Percentiles rank a stretch among this genome's conserved stretches.
phyloP scores from a whole-genome alignment of 371 early-diverging fungal genomes.

The Mortierella sp. region DNA sequence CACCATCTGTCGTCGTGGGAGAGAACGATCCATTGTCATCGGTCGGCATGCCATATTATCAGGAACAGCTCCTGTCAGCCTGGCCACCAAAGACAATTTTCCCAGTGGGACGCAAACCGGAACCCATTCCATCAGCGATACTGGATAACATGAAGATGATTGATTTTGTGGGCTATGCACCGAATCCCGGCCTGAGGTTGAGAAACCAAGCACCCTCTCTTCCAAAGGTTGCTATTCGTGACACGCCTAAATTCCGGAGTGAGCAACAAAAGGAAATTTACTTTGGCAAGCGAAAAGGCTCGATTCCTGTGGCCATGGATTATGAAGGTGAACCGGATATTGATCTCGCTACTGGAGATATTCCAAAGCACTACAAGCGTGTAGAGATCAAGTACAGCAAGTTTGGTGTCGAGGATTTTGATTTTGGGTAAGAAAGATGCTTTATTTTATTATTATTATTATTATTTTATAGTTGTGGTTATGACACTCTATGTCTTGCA shows the following conservation, averaged over 20 bases:
- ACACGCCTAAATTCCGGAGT: conserved; percentile 87
- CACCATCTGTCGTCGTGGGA: conserved; percentile 59
- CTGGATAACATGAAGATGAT: conserved; percentile 83
- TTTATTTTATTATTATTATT: background rate
- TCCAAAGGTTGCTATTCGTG: conserved; percentile 52
- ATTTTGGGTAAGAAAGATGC: conserved; percentile 76
- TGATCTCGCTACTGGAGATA: conserved; percentile 52
- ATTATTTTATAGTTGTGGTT: background rate
- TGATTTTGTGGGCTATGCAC: conserved; percentile 93
- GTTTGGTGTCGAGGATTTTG: conserved; percentile 98
- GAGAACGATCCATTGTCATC: conserved; percentile 79
- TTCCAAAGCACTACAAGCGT: conserved; percentile 78
- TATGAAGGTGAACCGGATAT: conserved; percentile 38
- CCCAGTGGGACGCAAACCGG: conserved; percentile 65
- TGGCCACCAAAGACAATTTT: conserved; percentile 74
- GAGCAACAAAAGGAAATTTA: conserved; percentile 82
- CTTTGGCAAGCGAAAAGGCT: conserved; percentile 53
- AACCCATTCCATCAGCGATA: conserved; percentile 73
- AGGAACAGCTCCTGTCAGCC: conserved; percentile 75
- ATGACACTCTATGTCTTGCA: background rate
- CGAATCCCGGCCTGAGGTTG: conserved; percentile 78
- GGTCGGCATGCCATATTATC: conserved; percentile 85
- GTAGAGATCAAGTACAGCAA: conserved; percentile 87
- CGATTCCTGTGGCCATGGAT: conserved; percentile 26
- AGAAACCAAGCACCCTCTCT: conserved; percentile 78